Conservation (phyloP, 2,329 filamentous ascomycete genomes). For the Fusarium sacchari region DNA sequence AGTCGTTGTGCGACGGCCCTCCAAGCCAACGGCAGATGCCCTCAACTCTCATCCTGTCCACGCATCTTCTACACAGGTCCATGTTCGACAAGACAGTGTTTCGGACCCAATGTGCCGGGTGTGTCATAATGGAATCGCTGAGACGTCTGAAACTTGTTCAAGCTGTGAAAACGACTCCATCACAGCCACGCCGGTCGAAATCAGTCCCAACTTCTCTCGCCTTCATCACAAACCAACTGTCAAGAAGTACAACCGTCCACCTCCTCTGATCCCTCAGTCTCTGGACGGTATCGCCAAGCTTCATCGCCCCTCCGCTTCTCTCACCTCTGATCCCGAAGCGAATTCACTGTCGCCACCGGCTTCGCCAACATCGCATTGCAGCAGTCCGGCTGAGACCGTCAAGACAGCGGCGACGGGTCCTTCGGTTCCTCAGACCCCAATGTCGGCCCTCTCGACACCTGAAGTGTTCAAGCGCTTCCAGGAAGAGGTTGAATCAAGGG, state of each 20-base stretch:
- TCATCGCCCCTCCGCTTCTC: conserved; percentile 20
- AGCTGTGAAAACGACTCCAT: conserved; percentile 38
- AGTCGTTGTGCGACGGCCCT: conserved; percentile 26
- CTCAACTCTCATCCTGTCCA: conserved; percentile 36
- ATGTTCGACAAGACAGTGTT: conserved; percentile 38
- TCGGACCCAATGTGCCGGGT: conserved; percentile 36
- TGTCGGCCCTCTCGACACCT: conserved; percentile 37
- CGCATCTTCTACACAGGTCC: conserved; percentile 18
- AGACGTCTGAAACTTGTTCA: conserved; percentile 37
- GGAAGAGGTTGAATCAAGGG: conserved; percentile 12
- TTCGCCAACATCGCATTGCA: conserved; percentile 14
- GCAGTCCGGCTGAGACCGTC: conserved; percentile 15
- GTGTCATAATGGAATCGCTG: conserved; percentile 38
- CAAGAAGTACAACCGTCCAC: conserved; percentile 31
- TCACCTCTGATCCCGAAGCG: conserved; percentile 30
- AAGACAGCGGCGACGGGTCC: conserved; percentile 9
- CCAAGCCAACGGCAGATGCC: conserved; percentile 26
- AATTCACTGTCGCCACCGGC: conserved; percentile 25
- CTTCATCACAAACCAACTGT: conserved; percentile 8
- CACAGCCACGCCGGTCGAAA: conserved; percentile 8
- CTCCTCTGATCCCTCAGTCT: conserved; percentile 26
- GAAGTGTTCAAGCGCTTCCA: conserved; percentile 36
- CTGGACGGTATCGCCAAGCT: conserved; percentile 29
- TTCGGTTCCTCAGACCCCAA: conserved; percentile 24
- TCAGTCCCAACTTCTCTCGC: conserved; percentile 9